A percentile compares a stretch with the other conserved stretches of the same genome.
Conservation (phyloP, 495 filamentous ascomycete genomes). For the Diplogelasinospora grovesii region DNA sequence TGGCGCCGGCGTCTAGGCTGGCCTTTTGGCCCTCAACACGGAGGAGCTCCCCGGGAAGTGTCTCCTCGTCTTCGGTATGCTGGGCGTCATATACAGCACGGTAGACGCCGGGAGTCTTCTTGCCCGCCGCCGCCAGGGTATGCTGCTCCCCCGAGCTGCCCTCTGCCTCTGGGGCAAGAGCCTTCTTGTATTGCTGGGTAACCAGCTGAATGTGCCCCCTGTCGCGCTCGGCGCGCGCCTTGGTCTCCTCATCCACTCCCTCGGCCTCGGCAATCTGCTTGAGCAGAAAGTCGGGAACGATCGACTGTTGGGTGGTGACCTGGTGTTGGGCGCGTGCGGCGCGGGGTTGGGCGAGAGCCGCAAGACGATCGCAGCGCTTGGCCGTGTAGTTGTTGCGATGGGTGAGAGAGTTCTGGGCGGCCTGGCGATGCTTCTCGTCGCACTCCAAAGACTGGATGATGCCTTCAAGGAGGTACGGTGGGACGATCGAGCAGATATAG, state of each 20-base stretch:
- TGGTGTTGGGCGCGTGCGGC: slow-evolving; percentile 1
- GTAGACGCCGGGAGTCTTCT: slow-evolving; percentile 18
- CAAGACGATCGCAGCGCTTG: slow-evolving; percentile 25
- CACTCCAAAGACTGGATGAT: slow-evolving; percentile 26
- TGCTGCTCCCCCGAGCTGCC: slow-evolving; percentile 7
- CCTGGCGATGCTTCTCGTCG: slow-evolving; percentile 15
- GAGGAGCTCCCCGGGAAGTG: slow-evolving; percentile 30
- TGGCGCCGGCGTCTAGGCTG: slow-evolving; percentile 23
- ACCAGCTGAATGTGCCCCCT: slow-evolving; percentile 25
- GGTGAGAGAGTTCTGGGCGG: slow-evolving; percentile 21
- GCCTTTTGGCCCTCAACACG: slow-evolving; percentile 34
- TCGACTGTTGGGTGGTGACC: slow-evolving; percentile 12
- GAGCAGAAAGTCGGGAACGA: slow-evolving; percentile 33
- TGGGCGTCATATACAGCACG: slow-evolving; percentile 35
- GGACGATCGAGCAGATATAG: slow-evolving; percentile 30
- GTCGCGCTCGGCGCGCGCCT: slow-evolving; percentile 24
- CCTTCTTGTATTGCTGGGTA: slow-evolving; percentile 23
- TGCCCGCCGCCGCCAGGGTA: neutral
- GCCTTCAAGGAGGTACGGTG: slow-evolving; percentile 32
- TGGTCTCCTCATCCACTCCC: slow-evolving; percentile 31
- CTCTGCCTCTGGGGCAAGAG: slow-evolving; percentile 13
- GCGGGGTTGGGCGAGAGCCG: slow-evolving; percentile 20
- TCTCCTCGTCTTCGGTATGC: slow-evolving; percentile 22
- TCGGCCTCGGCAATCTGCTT: slow-evolving; percentile 28
- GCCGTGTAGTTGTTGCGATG: slow-evolving; percentile 16